Evolutionary conservation across 2,329 filamentous ascomycete species (phyloP).

Genomic region (Acephala macrosclerotiorum): DNA sequence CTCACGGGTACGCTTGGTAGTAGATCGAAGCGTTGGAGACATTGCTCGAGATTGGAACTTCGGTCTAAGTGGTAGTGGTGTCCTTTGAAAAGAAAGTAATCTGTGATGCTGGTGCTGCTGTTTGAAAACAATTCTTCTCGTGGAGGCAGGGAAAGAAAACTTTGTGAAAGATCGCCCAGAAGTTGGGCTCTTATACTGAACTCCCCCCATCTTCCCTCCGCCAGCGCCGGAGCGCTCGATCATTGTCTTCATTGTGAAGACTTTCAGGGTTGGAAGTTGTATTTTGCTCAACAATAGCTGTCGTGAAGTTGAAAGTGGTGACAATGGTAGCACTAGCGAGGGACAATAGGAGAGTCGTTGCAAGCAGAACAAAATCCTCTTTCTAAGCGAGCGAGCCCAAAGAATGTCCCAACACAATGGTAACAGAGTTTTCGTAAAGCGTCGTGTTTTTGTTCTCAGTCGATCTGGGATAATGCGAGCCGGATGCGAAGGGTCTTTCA

Average conservation of each 20-base stretch:
- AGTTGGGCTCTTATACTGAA: conserved; percentile 6
- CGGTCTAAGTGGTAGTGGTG: background rate
- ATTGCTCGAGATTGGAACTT: conserved; percentile 1
- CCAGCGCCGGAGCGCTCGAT: conserved; percentile 5
- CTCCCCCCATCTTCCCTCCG: background rate
- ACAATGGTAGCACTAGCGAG: background rate
- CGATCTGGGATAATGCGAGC: background rate
- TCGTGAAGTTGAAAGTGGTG: too few relatives aligned
- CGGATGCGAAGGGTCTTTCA: background rate
- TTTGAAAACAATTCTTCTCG: background rate
- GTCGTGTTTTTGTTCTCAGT: background rate
- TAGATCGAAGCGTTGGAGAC: background rate
- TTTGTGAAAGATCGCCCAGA: conserved; percentile 13
- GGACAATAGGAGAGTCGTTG: background rate
- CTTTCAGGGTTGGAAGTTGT: background rate
- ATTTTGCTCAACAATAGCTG: background rate
- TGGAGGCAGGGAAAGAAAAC: conserved; percentile 7
- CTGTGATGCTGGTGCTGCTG: background rate
- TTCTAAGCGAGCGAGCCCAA: background rate
- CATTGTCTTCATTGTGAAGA: conserved; percentile 5
- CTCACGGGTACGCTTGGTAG: conserved; percentile 1
- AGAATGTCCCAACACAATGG: background rate
- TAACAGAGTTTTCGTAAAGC: background rate
- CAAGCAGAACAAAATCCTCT: background rate
- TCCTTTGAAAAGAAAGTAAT: conserved; percentile 3